phyloP scores from a whole-genome alignment of 345 rosid genomes.

The Cardamine resedifolia region DNA sequence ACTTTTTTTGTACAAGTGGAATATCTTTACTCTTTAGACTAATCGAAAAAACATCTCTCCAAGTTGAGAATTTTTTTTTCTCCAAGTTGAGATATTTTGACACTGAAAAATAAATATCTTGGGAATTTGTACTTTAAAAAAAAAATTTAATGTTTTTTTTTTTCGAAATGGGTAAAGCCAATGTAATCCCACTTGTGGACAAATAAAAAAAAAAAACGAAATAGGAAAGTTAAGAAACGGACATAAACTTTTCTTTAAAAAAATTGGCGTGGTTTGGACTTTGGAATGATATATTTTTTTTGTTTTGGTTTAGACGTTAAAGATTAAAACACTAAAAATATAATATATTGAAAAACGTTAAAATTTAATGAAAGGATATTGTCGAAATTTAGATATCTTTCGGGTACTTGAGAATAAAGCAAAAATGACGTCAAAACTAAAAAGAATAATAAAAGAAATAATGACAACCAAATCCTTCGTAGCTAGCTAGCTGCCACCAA shows the following conservation, averaged over 20 bases:
- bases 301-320: neutral
- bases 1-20: no score
- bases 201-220: neutral
- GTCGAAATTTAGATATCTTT: neutral
- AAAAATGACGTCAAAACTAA: neutral
- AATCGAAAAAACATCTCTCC: no score
- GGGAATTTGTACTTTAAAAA: neutral
- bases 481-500: slow-evolving; percentile 1
- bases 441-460: neutral
- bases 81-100: neutral
- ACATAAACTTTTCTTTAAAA: neutral
- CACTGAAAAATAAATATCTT: neutral
- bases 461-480: slow-evolving; percentile 14
- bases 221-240: neutral
- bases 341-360: neutral
- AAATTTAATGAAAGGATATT: neutral
- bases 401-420: neutral
- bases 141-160: neutral
- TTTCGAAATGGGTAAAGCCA: neutral
- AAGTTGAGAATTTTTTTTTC: no score
- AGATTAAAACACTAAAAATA: neutral
- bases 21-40: neutral
- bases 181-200: slow-evolving; percentile 1
- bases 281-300: no score
- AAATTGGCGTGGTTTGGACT: neutral